Base-by-base conservation (phyloP, 163 green algal species). In the Volvox carteri region DNA sequence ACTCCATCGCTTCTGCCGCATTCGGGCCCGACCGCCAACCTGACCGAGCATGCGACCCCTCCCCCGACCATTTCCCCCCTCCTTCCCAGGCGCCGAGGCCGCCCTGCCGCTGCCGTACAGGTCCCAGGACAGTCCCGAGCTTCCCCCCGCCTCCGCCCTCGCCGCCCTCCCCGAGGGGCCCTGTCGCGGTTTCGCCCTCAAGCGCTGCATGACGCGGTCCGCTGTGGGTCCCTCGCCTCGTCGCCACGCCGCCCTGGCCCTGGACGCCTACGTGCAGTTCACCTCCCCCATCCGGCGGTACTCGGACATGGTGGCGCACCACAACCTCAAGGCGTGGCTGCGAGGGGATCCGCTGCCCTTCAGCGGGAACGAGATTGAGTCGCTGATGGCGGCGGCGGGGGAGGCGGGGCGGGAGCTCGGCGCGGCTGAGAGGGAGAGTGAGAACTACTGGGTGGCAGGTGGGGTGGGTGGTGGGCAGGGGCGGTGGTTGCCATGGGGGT, bases 251-350 rank as follows among this genome's bases (percentile, higher is more conserved):
- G 91, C 90, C 1, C 93, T 99, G 85, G 97, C 95, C 2, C 93
- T 99, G 46, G 84, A 91, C 16, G 96, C 92, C 1, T 99, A 99
- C 87, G 95, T 98, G 68, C 97, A 99, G 92, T 92, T 98, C 85
- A 98, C 95, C 7, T 98, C 94, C 1, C 97, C 97, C 77, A 99
- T 99, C 90, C 93, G 97, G 12, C 93, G 94, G 37, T 97, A 96
- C 83, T 70, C 37, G 48, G 96, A 98, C 89, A 90, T 98, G 46
- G 65, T 98, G 70, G 96, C 96, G 1, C 96, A 98, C 92, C 95
- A 88, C 87, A 95, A 98, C 88, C 68, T 98, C 78, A 98, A 97
- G 86, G 95, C 95, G n/a, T 86, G 89, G 76, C 90, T 97, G 78
- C 74, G 93, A 11, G 93, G 93, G 2, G 42, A 94, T 88, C n/a